Conservation (phyloP, 768 basidiomycete genomes). For the Mycena sanguinolenta region DNA sequence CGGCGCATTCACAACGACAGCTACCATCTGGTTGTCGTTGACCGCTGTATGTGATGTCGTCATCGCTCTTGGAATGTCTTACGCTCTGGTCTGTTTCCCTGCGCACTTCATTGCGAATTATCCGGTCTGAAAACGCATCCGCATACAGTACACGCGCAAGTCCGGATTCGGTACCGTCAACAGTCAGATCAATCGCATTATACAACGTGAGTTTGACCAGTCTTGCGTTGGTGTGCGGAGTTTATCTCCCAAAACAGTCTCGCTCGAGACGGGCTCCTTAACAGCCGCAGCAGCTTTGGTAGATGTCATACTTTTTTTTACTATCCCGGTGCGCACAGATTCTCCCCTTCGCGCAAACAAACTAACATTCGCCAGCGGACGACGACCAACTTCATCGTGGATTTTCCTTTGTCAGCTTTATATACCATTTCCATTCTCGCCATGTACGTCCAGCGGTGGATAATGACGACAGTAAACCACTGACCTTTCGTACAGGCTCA, state of each 20-base stretch:
- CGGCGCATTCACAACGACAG: not conserved
- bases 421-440: not conserved
- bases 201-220: not conserved
- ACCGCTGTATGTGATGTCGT: slow-evolving; percentile 24
- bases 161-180: no score
- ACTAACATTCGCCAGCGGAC: not conserved
- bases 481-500: not conserved
- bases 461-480: not conserved
- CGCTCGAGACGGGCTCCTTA: not conserved
- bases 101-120: not conserved
- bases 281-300: not conserved
- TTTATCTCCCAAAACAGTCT: not conserved
- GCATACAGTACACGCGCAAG: no score
- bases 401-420: not conserved
- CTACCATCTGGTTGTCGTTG: slow-evolving; percentile 9
- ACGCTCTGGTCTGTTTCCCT: slow-evolving; percentile 18
- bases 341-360: not conserved
- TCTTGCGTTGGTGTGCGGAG: no score
- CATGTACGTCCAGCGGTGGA: not conserved
- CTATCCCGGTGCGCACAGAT: not conserved
- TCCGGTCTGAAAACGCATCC: no score
- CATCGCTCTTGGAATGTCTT: slow-evolving; percentile 22
- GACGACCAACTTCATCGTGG: not conserved
- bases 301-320: not conserved
- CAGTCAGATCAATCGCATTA: slow-evolving; percentile 11